Evolutionary conservation across 495 filamentous ascomycete species (phyloP).

Genomic region (Tuber aestivum): DNA sequence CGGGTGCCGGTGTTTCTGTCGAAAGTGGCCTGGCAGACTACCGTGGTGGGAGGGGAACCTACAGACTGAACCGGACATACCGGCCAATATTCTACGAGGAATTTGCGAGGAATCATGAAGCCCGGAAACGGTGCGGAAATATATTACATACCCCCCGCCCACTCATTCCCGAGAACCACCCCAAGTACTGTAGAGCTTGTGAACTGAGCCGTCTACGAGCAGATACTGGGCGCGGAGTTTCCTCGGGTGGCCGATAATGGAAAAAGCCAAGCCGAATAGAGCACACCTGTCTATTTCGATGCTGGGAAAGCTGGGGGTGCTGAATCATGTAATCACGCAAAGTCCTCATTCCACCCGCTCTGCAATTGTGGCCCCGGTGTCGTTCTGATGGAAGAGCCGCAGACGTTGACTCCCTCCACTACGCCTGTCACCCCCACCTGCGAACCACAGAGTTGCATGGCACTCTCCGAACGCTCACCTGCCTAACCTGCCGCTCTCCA

Average conservation of each 20-base stretch:
- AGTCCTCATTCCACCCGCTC: conserved; percentile 46
- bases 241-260: conserved; percentile 77
- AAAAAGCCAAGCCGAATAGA: conserved; percentile 70
- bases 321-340: conserved; percentile 80
- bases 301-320: conserved; percentile 62
- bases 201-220: neutral
- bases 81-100: conserved; percentile 90
- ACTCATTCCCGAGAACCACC: neutral
- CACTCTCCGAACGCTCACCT: conserved; percentile 72
- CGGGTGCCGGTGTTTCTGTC: conserved; percentile 89
- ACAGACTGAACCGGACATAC: conserved; percentile 80
- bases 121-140: conserved; percentile 58
- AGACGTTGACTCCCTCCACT: conserved; percentile 92
- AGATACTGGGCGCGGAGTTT: conserved; percentile 91
- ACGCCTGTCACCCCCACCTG: conserved; percentile 64
- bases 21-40: conserved; percentile 92
- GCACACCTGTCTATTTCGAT: conserved; percentile 70
- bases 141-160: neutral
- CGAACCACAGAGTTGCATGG: conserved; percentile 84
- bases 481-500: conserved; percentile 66
- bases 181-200: neutral
- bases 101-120: conserved; percentile 74
- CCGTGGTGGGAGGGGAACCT: conserved; percentile 81
- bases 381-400: neutral
- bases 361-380: neutral